phyloP scores from a whole-genome alignment of 1,284 basidiomycete species.

The Ustilago sp. region DNA sequence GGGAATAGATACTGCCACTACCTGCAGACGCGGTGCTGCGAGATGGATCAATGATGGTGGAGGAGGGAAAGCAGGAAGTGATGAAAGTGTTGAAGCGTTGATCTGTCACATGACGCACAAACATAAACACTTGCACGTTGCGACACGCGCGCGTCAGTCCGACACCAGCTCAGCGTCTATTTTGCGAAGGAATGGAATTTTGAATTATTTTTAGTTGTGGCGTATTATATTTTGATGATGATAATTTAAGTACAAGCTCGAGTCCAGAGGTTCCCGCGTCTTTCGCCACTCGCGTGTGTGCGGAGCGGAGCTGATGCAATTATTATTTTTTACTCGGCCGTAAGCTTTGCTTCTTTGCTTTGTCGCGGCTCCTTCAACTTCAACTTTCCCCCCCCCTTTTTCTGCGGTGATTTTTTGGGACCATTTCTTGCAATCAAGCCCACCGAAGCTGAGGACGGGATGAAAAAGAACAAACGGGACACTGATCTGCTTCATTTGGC shows the following conservation, averaged over 20 bases:
- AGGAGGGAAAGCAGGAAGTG: background rate
- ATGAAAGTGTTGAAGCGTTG: background rate
- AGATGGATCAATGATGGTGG: background rate
- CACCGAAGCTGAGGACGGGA: background rate
- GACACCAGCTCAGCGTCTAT: background rate
- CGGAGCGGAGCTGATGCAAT: too few species aligned
- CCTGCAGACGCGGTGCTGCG: background rate
- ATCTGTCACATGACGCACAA: background rate
- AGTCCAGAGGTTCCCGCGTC: too few species aligned
- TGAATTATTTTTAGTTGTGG: too few species aligned
- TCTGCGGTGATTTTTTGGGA: background rate
- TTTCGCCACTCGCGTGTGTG: too few species aligned
- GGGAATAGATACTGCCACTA: background rate
- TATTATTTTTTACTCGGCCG: too few species aligned
- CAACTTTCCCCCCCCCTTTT: too few species aligned
- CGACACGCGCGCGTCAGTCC: background rate
- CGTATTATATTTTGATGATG: too few species aligned
- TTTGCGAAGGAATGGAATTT: too few species aligned
- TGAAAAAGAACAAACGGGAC: background rate
- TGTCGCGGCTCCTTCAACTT: too few species aligned
- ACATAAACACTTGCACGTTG: background rate
- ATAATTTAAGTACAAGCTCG: too few species aligned
- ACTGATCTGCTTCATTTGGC: background rate
- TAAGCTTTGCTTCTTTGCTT: too few species aligned
- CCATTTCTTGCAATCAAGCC: slow-evolving; percentile 2